phyloP scores from a whole-genome alignment of 768 basidiomycete genomes.

The Tricholoma furcatifolium region DNA sequence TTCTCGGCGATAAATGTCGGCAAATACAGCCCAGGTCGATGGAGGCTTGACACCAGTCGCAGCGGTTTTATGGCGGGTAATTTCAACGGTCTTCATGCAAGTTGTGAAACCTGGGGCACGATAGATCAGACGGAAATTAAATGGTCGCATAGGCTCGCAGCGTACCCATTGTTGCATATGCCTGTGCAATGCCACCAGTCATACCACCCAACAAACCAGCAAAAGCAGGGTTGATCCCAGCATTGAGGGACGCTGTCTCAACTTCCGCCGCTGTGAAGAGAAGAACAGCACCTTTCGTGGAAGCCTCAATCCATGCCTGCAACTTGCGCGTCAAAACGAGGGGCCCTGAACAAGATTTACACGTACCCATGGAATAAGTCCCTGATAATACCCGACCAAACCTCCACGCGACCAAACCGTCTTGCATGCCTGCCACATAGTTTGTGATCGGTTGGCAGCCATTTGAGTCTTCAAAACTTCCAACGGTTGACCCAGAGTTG shows the following conservation, averaged over 20 bases:
- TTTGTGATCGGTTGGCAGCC: slow-evolving; percentile 93
- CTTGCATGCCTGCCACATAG: slow-evolving; percentile 82
- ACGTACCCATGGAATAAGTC: slow-evolving; percentile 96
- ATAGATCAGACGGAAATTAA: neutral
- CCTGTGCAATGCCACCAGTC: slow-evolving; percentile 96
- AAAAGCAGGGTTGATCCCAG: slow-evolving; percentile 76
- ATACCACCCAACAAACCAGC: slow-evolving; percentile 95
- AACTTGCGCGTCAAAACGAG: slow-evolving; percentile 3
- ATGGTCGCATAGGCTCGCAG: slow-evolving; percentile 19
- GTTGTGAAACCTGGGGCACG: slow-evolving; percentile 83
- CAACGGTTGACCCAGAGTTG: slow-evolving; percentile 95
- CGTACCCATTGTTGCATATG: slow-evolving; percentile 99
- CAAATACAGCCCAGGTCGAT: slow-evolving; percentile 93
- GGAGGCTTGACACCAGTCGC: slow-evolving; percentile 81
- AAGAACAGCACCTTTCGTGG: slow-evolving; percentile 95
- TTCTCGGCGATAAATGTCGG: slow-evolving; percentile 90
- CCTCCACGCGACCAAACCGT: slow-evolving; percentile 94
- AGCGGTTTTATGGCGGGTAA: slow-evolving; percentile 92
- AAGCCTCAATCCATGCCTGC: slow-evolving; percentile 99
- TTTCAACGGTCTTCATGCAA: slow-evolving; percentile 99
- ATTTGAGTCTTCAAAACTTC: slow-evolving; percentile 99
- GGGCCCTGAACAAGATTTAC: slow-evolving; percentile 2
- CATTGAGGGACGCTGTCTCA: slow-evolving; percentile 59
- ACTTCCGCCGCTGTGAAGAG: slow-evolving; percentile 97
- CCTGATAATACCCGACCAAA: slow-evolving; percentile 89